Base-by-base conservation (phyloP, 345 rosid genomes). In the Dimocarpus longan region DNA sequence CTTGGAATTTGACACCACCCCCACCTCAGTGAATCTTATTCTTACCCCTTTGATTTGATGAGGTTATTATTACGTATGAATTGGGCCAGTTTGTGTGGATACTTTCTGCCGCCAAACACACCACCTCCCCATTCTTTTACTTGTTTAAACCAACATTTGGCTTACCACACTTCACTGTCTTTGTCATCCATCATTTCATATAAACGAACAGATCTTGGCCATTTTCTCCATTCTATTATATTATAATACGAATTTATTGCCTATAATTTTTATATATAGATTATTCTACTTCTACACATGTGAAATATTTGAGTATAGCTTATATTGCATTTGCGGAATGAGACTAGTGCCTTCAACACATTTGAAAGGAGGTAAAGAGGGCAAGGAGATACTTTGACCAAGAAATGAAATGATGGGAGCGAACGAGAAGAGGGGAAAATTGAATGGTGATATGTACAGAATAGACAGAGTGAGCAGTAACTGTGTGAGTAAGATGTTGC, bases 21-120 rank as follows among this genome's bases (percentile, higher is more conserved):
- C 24, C 24, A 57, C 24, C 8, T 6, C 89, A 80, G 89, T 85
- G 87, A 87, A 84, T 89, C 90, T 89, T 87, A 82, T 82, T 82
- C 85, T 85, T 67, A 78, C 87, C 71, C 66, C 82, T 78, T 82
- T 80, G 81, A 74, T 64, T 62, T 71, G 69, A 68, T 79, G 64
- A 62, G 46, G 11, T 78, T 68, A 69, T 24, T 54, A 70, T 88
- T 75, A 79, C 89, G 86, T 81, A 65, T 73, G 80, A 28, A 73
- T 78, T 71, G 37, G 68, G 76, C 65, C 81, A 75, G 54, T 5
- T 59, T 74, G 65, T 21, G 37, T 10, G 28, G 60, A 48, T 37
- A 39, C 69, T 78, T 81, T 44, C 80, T 80, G 85, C 91, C 86
- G 86, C 84, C 84, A 81, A 60, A 77, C 13, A 59, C 24, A 75